A percentile compares a stretch with the other conserved stretches of the same genome.
Evolutionary conservation across 192 early-diverging fungal species (phyloP).

Genomic region (Podila horticola): DNA sequence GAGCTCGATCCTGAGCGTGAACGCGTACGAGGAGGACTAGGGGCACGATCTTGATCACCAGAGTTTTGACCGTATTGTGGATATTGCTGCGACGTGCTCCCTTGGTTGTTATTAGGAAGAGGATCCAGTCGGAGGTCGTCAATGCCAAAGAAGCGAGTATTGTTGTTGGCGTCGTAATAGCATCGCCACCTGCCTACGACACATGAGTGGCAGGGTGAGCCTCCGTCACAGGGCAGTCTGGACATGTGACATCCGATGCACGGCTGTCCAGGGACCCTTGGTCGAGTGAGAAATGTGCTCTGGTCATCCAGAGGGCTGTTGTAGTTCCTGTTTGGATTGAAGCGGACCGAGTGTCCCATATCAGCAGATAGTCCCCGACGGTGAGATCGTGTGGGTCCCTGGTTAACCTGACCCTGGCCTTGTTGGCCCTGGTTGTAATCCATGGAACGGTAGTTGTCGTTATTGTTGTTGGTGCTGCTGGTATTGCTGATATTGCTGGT

Average conservation of each 20-base stretch:
- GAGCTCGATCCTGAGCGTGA: constrained; percentile 38
- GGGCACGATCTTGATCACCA: not conserved
- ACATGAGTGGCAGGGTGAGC: constrained; percentile 38
- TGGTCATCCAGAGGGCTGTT: not conserved
- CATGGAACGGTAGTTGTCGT: constrained; percentile 7
- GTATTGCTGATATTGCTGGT: not conserved
- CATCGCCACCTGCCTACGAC: constrained; percentile 24
- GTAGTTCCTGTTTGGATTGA: constrained; percentile 42
- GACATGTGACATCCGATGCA: constrained; percentile 44
- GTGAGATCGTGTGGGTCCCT: constrained; percentile 40
- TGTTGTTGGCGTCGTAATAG: constrained; percentile 42
- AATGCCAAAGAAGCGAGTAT: constrained; percentile 47
- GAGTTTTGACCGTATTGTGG: not conserved
- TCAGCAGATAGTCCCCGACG: constrained; percentile 29
- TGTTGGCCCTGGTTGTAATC: not conserved
- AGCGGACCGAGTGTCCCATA: constrained; percentile 28
- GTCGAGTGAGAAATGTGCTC: constrained; percentile 31
- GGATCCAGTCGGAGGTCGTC: constrained; percentile 34
- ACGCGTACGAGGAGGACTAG: not conserved
- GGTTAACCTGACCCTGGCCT: constrained; percentile 2
- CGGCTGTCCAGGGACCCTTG: constrained; percentile 26
- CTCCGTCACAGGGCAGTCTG: constrained; percentile 28
- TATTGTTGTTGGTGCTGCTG: constrained; percentile 3
- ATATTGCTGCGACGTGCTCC: constrained; percentile 1
- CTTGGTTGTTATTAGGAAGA: not conserved